Percentiles rank a stretch among this genome's conserved stretches.
These are phyloP conservation scores for Sungouiella thailandica DNA, from an alignment of 805 yeast genomes.

Conservation along the genomic window DNA sequence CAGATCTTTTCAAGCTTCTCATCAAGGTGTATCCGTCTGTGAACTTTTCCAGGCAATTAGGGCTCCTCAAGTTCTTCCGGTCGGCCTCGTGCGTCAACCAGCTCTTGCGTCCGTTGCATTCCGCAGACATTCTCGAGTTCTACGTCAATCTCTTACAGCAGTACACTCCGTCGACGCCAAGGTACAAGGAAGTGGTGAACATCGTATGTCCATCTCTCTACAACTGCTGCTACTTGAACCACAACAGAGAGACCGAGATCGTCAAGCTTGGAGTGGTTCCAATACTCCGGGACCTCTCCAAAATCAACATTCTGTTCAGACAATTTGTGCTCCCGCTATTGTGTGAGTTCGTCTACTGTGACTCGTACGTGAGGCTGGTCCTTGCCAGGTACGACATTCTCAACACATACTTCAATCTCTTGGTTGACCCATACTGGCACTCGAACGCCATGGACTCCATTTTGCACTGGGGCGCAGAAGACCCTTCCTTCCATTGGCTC, in stretches of 20 bases:
- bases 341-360: slow-evolving; percentile 49
- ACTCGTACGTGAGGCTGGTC: slow-evolving; percentile 29
- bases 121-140: slow-evolving; percentile 42
- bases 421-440: slow-evolving; percentile 54
- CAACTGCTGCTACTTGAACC: slow-evolving; percentile 48
- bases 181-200: slow-evolving; percentile 38
- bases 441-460: slow-evolving; percentile 51
- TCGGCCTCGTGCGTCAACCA: slow-evolving; percentile 36
- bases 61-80: slow-evolving; percentile 41
- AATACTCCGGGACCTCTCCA: slow-evolving; percentile 33
- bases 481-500: slow-evolving; percentile 18
- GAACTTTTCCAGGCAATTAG: slow-evolving; percentile 27
- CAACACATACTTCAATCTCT: slow-evolving; percentile 33
- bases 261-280: slow-evolving; percentile 46
- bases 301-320: slow-evolving; percentile 39
- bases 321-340: slow-evolving; percentile 51
- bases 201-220: slow-evolving; percentile 45
- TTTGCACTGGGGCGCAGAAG: slow-evolving; percentile 33
- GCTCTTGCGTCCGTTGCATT: slow-evolving; percentile 25
- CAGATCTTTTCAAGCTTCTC: slow-evolving; percentile 37
- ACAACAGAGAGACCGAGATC: slow-evolving; percentile 40
- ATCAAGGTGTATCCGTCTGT: slow-evolving; percentile 35
- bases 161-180: slow-evolving; percentile 23
- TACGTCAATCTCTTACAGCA: slow-evolving; percentile 29
- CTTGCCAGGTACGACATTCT: slow-evolving; percentile 36